phyloP scores from a whole-genome alignment of 164 flowering plant genomes.

The Nelumbo lutea region DNA sequence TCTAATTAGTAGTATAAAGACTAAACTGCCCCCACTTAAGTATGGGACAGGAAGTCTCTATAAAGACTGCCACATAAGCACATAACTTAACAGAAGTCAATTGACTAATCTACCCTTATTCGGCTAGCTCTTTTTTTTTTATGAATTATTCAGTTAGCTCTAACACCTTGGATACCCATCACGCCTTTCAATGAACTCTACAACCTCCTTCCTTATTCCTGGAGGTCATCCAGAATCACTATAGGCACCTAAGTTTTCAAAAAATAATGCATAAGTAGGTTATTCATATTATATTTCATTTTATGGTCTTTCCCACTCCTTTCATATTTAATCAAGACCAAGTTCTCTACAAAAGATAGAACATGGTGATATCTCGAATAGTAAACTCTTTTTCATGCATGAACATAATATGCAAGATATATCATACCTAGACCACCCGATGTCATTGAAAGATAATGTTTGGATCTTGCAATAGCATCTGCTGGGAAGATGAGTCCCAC shows the following conservation, averaged over 20 bases:
- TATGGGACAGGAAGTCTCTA: too few species aligned
- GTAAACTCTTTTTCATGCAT: not conserved
- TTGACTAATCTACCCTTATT: too few species aligned
- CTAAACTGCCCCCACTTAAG: too few species aligned
- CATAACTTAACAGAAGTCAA: too few species aligned
- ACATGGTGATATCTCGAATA: not conserved
- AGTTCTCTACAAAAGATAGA: not conserved
- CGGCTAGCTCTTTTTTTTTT: too few species aligned
- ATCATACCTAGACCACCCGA: conserved; percentile 88
- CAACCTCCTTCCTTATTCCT: conserved; percentile 89
- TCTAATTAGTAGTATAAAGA: too few species aligned
- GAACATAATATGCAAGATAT: not conserved
- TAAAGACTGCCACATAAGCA: too few species aligned
- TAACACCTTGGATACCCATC: conserved; percentile 78
- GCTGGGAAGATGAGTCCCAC: conserved; percentile 93
- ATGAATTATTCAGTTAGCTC: too few species aligned
- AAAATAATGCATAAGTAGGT: not conserved
- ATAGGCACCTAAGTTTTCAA: conserved; percentile 68
- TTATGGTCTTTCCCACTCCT: not conserved
- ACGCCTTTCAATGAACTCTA: conserved; percentile 90
- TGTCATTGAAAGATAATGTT: conserved; percentile 78
- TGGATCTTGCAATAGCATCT: conserved; percentile 95
- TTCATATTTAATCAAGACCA: not conserved
- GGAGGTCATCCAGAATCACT: conserved; percentile 98
- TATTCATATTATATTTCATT: not conserved